Evolutionary conservation across 306 rosid species (phyloP), one percentile per base, ranked within the genome.

Genomic region (Ziziphus jujuba): DNA sequence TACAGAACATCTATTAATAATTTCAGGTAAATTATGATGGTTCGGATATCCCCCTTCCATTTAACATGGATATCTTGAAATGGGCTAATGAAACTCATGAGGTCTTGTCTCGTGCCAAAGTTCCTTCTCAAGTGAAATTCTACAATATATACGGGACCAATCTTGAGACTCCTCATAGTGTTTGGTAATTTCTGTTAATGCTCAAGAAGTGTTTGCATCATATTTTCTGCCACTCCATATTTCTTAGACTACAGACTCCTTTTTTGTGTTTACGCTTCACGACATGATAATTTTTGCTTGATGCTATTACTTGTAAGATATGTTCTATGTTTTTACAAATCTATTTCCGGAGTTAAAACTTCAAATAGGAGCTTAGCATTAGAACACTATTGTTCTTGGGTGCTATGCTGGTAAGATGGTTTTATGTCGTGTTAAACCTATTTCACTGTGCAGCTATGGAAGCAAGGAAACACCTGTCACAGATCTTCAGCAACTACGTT

Each of bases 51-150:
- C 87, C 91, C 38, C 56, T 93, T 51, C 96, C 97, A 51, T 93
- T 88, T 75, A 93, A 90, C 77, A 38, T 57, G 73, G 91, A 93
- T 69, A 90, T 93, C 71, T 57, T 85, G 83, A 74, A 88, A 73
- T 93, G 97, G 97, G 91, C 96, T 59, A 80, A 88, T 69, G 84
- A 87, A 86, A 93, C 99, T 8, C 79, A 83, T 65, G 68, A 82
- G 66, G 70, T 88, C 70, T 76, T 93, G 60, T 80, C 89, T 68
- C 71, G 61, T 65, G 97, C 99, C n/a, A 85, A 84, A 87, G 87
- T 93, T 69, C 99, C 99, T 55, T 38, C 97, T 1, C 50, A 75
- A 56, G 95, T 93, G 70, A 90, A 93, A 78, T 93, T 93, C 79
- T 93, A 84, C 87, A 90, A 88, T 68, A 81, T 93, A 80, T 93